Percentiles rank a stretch among this genome's conserved stretches.
phyloP scores from a whole-genome alignment of 768 basidiomycete genomes.

The Calocybe cyanea region DNA sequence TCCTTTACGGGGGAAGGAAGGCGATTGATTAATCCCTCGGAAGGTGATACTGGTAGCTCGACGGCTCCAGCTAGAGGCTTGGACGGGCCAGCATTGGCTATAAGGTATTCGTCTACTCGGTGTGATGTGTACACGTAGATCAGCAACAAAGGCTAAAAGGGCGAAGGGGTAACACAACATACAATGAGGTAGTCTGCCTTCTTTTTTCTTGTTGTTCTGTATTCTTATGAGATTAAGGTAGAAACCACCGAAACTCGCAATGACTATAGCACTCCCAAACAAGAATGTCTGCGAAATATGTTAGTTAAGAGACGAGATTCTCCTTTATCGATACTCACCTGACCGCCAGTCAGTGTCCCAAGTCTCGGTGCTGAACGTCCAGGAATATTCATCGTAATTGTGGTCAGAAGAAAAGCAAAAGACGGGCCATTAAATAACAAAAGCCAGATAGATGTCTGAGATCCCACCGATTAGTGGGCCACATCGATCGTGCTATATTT shows the following conservation, averaged over 20 bases:
- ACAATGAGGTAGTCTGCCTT: constrained; percentile 29
- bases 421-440: too few species aligned
- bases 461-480: too few species aligned
- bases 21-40: constrained; percentile 13
- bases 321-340: constrained; percentile 2
- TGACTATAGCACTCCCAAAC: constrained; percentile 24
- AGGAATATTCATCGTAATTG: constrained; percentile 2
- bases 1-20: constrained; percentile 19
- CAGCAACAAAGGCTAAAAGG: not conserved
- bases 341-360: constrained; percentile 6
- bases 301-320: not conserved
- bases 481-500: too few species aligned
- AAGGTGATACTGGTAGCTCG: constrained; percentile 11
- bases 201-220: constrained; percentile 22
- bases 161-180: constrained; percentile 7
- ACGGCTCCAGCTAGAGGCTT: constrained; percentile 11
- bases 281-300: constrained; percentile 20
- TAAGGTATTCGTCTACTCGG: constrained; percentile 32
- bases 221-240: constrained; percentile 25
- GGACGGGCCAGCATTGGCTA: constrained; percentile 20
- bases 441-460: too few species aligned
- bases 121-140: not conserved
- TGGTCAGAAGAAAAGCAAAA: too few species aligned
- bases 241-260: constrained; percentile 24
- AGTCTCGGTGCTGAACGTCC: not conserved